Base-by-base conservation (phyloP, 768 basidiomycete genomes). In the Pulveroboletus sp. region DNA sequence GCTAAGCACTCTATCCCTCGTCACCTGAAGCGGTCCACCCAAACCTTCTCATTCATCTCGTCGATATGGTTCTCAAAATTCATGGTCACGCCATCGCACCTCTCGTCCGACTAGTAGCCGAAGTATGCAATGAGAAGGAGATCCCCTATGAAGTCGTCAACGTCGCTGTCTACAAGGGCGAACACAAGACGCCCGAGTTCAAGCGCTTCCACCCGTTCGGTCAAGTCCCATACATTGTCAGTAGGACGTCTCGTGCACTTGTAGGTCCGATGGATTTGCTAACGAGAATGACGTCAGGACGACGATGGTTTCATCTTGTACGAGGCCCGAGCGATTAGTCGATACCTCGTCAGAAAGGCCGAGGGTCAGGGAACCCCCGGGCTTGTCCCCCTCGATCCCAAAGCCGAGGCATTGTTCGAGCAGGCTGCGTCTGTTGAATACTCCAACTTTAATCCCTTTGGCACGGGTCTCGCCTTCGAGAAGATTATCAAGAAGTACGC, bases 371-470 rank as follows among this genome's bases (percentile, higher is more conserved):
- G 63, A n/a, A 58, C 61, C 0, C 58, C 48, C 0, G 51, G 44
- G 31, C 59, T 66, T n/a, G 14, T 61, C 10, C 59, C 53, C 26
- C 52, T n/a, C 0, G 56, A 63, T 28, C 47, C 48, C 17, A 24
- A 50, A 37, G 30, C 10, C 35, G 57, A 49, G 27, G 59, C 55
- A 10, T 21, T 56, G 6, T 66, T 66, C 17, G 54, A 66, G 41
- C 59, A 64, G 36, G 62, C 54, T 3, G 50, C 52, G 18, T 63
- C 62, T 1, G 33, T 64, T 36, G 59, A 64, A 35, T 39, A 40
- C 43, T 47, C 43, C 14, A 62, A 82, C 59, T 87, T 86, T 52
- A 73, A 85, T 45, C 63, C 73, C 0, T 71, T 60, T 49, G 83
- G 76, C 0, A 46, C 59, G 14, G 66, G 62, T 2, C 64, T 80